Conservation (phyloP, 169 alveolate species). For the Toxoplasma gondii region DNA sequence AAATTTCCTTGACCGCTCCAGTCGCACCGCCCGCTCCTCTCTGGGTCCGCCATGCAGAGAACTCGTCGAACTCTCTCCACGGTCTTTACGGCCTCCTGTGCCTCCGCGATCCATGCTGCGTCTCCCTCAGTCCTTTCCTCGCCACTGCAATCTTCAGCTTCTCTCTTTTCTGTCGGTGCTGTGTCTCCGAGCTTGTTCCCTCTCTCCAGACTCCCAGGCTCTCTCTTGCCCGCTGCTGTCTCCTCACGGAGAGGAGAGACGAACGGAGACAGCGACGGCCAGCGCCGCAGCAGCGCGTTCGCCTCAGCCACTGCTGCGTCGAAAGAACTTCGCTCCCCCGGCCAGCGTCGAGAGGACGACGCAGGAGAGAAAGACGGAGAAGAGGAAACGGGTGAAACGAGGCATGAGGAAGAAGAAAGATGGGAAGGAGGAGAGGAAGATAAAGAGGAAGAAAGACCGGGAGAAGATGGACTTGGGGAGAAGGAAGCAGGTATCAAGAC, state of each 20-base stretch:
- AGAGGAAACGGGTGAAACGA: not conserved
- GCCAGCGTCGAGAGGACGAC: not conserved
- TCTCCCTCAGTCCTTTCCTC: not conserved
- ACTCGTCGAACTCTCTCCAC: not conserved
- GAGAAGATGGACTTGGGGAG: no score
- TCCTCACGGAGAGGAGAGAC: not conserved
- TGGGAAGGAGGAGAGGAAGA: not conserved
- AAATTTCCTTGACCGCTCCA: not conserved
- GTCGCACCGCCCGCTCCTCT: not conserved
- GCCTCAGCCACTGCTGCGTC: not conserved
- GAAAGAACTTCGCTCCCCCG: not conserved
- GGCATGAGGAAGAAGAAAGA: not conserved
- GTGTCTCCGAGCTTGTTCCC: not conserved
- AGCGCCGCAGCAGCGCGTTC: not conserved
- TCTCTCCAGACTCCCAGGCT: not conserved
- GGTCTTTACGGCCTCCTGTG: not conserved
- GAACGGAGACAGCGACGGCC: not conserved
- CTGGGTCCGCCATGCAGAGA: not conserved
- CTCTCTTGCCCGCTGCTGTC: not conserved
- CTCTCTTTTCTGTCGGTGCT: not conserved
- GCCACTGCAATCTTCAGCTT: not conserved
- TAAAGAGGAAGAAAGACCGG: not conserved
- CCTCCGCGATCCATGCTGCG: not conserved
- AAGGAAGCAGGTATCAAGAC: no score
- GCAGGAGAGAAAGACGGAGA: not conserved